phyloP scores from a whole-genome alignment of 768 basidiomycete genomes.

The Mycena olivaceomarginata region DNA sequence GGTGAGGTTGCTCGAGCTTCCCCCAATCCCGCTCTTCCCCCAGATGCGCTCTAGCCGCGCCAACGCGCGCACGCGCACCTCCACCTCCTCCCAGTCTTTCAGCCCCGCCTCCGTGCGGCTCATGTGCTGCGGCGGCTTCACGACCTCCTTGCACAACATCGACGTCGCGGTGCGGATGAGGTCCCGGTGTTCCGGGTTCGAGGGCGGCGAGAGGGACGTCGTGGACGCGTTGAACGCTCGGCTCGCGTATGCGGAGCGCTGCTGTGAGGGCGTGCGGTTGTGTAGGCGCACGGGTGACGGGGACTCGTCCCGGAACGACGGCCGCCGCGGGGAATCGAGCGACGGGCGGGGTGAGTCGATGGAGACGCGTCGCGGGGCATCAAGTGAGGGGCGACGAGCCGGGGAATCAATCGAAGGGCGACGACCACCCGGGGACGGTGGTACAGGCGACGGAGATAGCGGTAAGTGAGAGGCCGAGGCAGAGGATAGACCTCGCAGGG shows the following conservation, averaged over 20 bases:
- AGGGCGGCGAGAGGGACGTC: conserved; percentile 68
- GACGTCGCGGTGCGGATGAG: conserved; percentile 80
- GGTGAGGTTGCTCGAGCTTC: conserved; percentile 64
- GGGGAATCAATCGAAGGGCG: conserved; percentile 54
- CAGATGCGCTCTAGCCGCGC: conserved; percentile 85
- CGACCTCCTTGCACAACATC: conserved; percentile 79
- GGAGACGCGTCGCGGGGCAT: not conserved
- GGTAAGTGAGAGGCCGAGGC: conserved; percentile 72
- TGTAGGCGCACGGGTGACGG: conserved; percentile 64
- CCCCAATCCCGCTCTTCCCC: conserved; percentile 76
- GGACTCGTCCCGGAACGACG: conserved; percentile 63
- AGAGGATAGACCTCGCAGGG: conserved; percentile 66
- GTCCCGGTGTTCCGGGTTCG: conserved; percentile 79
- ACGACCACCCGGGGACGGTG: conserved; percentile 52
- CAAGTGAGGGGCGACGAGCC: no score
- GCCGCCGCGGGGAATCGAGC: conserved; percentile 47
- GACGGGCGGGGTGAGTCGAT: conserved; percentile 1
- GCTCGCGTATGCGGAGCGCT: conserved; percentile 68
- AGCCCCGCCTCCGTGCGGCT: conserved; percentile 68
- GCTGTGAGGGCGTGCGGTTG: conserved; percentile 67
- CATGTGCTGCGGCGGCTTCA: conserved; percentile 76
- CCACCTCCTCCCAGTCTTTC: conserved; percentile 86
- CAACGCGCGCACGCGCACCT: conserved; percentile 76
- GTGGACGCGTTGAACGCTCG: conserved; percentile 77
- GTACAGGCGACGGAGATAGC: conserved; percentile 55